phyloP scores from a whole-genome alignment of 345 rosid genomes.

The Clausena lansium region DNA sequence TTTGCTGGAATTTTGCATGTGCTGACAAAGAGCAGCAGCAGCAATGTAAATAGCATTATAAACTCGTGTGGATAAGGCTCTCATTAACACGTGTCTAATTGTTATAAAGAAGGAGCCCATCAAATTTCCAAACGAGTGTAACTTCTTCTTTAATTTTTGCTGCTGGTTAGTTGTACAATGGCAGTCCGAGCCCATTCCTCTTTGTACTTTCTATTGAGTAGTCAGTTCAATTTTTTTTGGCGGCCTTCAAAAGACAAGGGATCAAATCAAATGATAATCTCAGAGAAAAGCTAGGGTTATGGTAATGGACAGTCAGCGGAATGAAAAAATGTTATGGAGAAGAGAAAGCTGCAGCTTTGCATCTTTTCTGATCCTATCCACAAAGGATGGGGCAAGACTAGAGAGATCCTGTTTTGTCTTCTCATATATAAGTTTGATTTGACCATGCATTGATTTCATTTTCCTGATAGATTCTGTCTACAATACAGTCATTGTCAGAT shows the following conservation, averaged over 20 bases:
- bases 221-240: slow-evolving; percentile 20
- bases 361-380: slow-evolving; percentile 21
- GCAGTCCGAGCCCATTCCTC: slow-evolving; percentile 33
- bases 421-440: slow-evolving; percentile 17
- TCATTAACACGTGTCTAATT: slow-evolving; percentile 24
- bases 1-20: slow-evolving; percentile 1
- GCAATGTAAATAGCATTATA: neutral
- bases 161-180: too few relatives aligned
- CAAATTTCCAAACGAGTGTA: neutral
- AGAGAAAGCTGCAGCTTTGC: slow-evolving; percentile 10
- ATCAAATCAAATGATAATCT: neutral
- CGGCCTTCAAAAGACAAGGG: neutral
- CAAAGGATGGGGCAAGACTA: slow-evolving; percentile 26
- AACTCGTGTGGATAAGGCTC: slow-evolving; percentile 23
- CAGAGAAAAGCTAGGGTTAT: neutral
- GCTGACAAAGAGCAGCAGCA: neutral
- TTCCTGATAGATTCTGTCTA: too few relatives aligned
- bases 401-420: slow-evolving; percentile 28
- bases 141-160: too few relatives aligned
- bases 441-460: too few relatives aligned
- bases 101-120: neutral
- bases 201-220: slow-evolving; percentile 10
- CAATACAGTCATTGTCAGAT: too few relatives aligned
- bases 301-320: neutral
- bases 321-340: neutral